Percentiles rank a stretch among this genome's conserved stretches.
These are phyloP conservation scores for Kluyveromyces nonfermentans DNA, from an alignment of 805 yeast species.

Conservation along the genomic window DNA sequence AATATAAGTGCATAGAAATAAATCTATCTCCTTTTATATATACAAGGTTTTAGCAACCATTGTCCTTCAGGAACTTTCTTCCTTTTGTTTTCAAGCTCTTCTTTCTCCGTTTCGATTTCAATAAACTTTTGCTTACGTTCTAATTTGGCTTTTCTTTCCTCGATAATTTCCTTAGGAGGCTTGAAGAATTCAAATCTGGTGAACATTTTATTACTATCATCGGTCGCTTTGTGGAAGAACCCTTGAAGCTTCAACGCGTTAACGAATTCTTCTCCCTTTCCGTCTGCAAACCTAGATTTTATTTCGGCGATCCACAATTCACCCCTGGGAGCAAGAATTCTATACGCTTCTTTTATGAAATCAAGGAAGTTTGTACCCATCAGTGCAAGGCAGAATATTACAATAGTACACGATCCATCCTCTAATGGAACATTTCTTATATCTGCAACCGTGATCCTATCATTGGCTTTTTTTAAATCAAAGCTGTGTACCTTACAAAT, in stretches of 20 bases:
- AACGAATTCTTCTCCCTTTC: slow-evolving; percentile 70
- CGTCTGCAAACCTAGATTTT: slow-evolving; percentile 80
- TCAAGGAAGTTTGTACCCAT: slow-evolving; percentile 98
- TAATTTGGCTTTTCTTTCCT: slow-evolving; percentile 50
- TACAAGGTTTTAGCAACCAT: slow-evolving; percentile 92
- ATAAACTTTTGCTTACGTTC: slow-evolving; percentile 58
- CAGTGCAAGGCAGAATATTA: slow-evolving; percentile 85
- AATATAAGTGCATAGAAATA: not conserved
- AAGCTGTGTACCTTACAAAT: slow-evolving; percentile 72
- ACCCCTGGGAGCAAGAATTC: slow-evolving; percentile 83
- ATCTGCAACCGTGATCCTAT: slow-evolving; percentile 93
- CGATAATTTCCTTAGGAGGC: slow-evolving; percentile 61
- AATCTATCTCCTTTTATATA: slow-evolving; percentile 71
- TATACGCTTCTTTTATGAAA: slow-evolving; percentile 79
- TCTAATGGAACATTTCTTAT: slow-evolving; percentile 79
- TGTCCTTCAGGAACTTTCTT: slow-evolving; percentile 58
- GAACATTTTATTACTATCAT: slow-evolving; percentile 84
- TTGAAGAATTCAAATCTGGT: slow-evolving; percentile 90
- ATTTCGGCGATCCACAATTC: slow-evolving; percentile 97
- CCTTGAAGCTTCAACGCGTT: slow-evolving; percentile 70
- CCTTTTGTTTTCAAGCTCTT: slow-evolving; percentile 48
- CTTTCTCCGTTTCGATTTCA: slow-evolving; percentile 58
- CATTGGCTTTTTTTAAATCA: slow-evolving; percentile 83
- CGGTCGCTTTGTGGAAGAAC: slow-evolving; percentile 81
- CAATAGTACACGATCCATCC: slow-evolving; percentile 73